Percentiles rank a stretch among this genome's conserved stretches.
Conservation (phyloP, 495 filamentous ascomycete species). For the Saxispiralis lemnorum region DNA sequence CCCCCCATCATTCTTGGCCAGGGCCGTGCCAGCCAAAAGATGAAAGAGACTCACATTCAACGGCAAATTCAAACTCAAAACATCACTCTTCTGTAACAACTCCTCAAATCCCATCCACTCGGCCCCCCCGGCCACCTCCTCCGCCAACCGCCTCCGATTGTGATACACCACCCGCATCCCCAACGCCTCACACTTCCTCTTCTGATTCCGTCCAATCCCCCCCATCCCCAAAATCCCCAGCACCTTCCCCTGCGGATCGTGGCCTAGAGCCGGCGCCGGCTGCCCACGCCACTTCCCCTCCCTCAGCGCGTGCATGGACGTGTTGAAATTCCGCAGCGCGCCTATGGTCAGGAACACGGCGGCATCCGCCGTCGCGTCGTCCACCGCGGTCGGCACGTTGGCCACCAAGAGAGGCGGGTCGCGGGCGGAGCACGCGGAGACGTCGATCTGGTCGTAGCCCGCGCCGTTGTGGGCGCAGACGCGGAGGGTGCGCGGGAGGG, state of each 20-base stretch:
- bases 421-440: constrained; percentile 45
- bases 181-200: constrained; percentile 45
- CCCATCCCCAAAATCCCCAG: constrained; percentile 41
- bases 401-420: constrained; percentile 46
- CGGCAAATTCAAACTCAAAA: constrained; percentile 59
- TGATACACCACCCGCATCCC: constrained; percentile 50
- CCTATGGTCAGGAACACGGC: constrained; percentile 64
- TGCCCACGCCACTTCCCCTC: constrained; percentile 39
- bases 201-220: constrained; percentile 47
- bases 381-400: constrained; percentile 63
- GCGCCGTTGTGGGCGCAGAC: constrained; percentile 76
- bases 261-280: constrained; percentile 32
- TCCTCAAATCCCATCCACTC: constrained; percentile 54
- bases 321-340: constrained; percentile 53
- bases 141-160: constrained; percentile 38
- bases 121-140: constrained; percentile 40
- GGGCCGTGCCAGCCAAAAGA: too few species aligned
- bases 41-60: constrained; percentile 42
- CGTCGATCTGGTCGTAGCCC: constrained; percentile 69
- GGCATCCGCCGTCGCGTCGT: constrained; percentile 66
- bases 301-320: constrained; percentile 42
- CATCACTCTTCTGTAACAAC: constrained; percentile 46
- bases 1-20: neutral
- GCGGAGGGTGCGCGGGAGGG: constrained; percentile 46
- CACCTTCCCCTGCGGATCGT: constrained; percentile 47